phyloP scores from a whole-genome alignment of 495 filamentous ascomycete species.

The Choiromyces venosus region DNA sequence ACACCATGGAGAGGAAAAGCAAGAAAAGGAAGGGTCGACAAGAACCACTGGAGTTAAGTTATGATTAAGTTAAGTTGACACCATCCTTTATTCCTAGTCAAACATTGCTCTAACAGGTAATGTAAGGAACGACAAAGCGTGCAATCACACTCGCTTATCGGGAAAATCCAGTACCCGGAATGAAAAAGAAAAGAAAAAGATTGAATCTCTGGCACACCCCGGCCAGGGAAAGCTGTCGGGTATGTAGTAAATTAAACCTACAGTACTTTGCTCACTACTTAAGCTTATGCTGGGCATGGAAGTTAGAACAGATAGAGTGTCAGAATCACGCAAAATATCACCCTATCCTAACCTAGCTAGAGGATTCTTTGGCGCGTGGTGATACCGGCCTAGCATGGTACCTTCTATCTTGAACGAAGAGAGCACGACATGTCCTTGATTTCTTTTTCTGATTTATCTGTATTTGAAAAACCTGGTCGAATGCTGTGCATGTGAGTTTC shows the following conservation, averaged over 20 bases:
- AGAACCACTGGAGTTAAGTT: background rate
- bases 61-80: background rate
- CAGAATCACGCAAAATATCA: background rate
- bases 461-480: background rate
- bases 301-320: background rate
- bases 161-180: background rate
- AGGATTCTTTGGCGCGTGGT: background rate
- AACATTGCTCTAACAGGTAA: background rate
- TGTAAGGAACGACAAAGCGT: background rate
- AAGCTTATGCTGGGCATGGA: background rate
- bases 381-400: background rate
- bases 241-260: background rate
- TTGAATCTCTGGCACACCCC: background rate
- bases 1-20: background rate
- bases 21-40: background rate
- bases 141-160: background rate
- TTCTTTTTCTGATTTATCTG: background rate
- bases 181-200: background rate
- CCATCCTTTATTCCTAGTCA: background rate
- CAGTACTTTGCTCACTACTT: background rate
- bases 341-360: background rate
- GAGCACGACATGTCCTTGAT: background rate
- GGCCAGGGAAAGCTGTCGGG: background rate
- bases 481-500: background rate
- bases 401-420: background rate